Conservation (phyloP, 495 filamentous ascomycete genomes). For the Talaromyces borbonicus region DNA sequence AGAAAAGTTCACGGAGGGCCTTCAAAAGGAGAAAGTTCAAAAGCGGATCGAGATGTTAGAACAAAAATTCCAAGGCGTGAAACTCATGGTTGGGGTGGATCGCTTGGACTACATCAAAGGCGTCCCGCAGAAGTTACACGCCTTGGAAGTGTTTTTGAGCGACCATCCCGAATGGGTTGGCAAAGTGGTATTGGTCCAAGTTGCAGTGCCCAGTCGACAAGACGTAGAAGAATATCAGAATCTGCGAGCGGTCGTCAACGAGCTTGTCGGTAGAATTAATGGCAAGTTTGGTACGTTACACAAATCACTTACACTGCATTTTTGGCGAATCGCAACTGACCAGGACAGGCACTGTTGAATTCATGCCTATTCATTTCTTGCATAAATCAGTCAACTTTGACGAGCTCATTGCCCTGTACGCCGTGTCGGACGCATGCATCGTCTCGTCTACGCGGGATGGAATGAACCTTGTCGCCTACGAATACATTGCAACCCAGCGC, state of each 20-base stretch:
- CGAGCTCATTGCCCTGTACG: constrained; percentile 76
- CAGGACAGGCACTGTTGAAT: constrained; percentile 61
- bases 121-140: constrained; percentile 80
- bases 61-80: constrained; percentile 76
- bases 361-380: constrained; percentile 86
- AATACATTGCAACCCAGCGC: constrained; percentile 79
- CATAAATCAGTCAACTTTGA: constrained; percentile 77
- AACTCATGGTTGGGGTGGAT: constrained; percentile 84
- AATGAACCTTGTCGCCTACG: constrained; percentile 88
- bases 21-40: constrained; percentile 62
- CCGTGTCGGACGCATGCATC: constrained; percentile 75
- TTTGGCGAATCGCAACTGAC: neutral
- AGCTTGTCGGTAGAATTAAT: constrained; percentile 79
- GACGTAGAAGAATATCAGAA: constrained; percentile 92
- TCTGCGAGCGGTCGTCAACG: constrained; percentile 73
- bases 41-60: constrained; percentile 65
- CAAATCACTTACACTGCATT: neutral
- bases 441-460: constrained; percentile 81
- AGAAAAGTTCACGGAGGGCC: constrained; percentile 70
- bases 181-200: constrained; percentile 79
- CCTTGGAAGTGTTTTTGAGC: constrained; percentile 76
- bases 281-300: constrained; percentile 61
- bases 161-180: constrained; percentile 87
- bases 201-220: constrained; percentile 76
- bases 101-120: constrained; percentile 88